Evolutionary conservation across 2,329 filamentous ascomycete genomes (phyloP).

Genomic region (Cladophialophora chaetospira): DNA sequence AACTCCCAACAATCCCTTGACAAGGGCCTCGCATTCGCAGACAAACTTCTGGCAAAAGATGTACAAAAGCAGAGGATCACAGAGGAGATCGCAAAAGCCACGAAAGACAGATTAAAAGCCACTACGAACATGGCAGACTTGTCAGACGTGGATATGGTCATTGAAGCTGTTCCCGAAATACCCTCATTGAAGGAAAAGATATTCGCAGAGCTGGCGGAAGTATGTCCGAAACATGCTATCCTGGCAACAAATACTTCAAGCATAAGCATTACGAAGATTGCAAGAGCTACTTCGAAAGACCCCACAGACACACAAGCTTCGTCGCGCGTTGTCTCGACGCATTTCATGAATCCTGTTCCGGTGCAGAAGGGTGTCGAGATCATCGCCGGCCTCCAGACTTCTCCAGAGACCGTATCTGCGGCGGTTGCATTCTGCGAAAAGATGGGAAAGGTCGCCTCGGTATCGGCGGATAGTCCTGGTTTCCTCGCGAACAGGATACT

Average conservation of each 20-base stretch:
- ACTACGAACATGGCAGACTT: conserved; percentile 76
- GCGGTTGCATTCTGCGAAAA: conserved; percentile 82
- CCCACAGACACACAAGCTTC: conserved; percentile 78
- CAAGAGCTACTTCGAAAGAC: conserved; percentile 75
- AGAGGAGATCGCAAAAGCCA: conserved; percentile 74
- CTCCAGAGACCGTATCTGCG: conserved; percentile 74
- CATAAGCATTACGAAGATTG: conserved; percentile 95
- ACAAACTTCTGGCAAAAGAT: conserved; percentile 92
- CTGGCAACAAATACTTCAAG: conserved; percentile 98
- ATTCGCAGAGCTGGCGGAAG: conserved; percentile 77
- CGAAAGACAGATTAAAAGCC: conserved; percentile 68
- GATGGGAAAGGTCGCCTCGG: conserved; percentile 90
- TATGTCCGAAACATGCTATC: conserved; percentile 82
- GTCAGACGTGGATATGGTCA: conserved; percentile 87
- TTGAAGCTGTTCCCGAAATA: conserved; percentile 95
- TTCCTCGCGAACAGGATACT: conserved; percentile 96
- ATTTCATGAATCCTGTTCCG: conserved; percentile 99
- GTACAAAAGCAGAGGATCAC: conserved; percentile 84
- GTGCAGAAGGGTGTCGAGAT: conserved; percentile 98
- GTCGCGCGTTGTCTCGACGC: conserved; percentile 88
- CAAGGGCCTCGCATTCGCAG: conserved; percentile 91
- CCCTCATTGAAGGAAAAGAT: conserved; percentile 83
- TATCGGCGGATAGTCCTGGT: conserved; percentile 85
- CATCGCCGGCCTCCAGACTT: conserved; percentile 91
- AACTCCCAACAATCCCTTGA: conserved; percentile 79